These are phyloP conservation scores for Kwoniella newhampshirensis DNA, from an alignment of 768 basidiomycete genomes.

Conservation along the genomic window DNA sequence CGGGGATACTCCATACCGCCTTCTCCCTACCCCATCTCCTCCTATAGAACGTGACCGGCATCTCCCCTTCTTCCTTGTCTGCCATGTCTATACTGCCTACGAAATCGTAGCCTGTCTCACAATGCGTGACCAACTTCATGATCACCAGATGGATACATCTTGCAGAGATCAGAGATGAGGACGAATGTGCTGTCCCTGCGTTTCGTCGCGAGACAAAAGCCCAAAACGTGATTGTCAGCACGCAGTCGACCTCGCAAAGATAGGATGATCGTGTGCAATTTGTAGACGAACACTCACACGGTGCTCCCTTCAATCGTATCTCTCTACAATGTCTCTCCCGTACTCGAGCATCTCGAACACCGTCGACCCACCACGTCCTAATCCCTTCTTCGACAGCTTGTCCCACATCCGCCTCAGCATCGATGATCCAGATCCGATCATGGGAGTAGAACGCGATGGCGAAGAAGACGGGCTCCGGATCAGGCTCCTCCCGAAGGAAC, in stretches of 20 bases:
- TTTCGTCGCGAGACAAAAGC: not conserved
- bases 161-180: slow-evolving; percentile 39
- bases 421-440: slow-evolving; percentile 48
- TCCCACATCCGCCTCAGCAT: slow-evolving; percentile 47
- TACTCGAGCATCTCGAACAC: slow-evolving; percentile 38
- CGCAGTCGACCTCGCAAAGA: not conserved
- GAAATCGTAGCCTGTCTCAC: slow-evolving; percentile 37
- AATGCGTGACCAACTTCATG: slow-evolving; percentile 39
- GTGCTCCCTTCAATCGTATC: slow-evolving; percentile 36
- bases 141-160: slow-evolving; percentile 44
- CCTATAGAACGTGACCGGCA: slow-evolving; percentile 43
- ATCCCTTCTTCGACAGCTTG: slow-evolving; percentile 43
- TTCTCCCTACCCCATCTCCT: slow-evolving; percentile 9
- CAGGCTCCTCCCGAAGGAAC: slow-evolving; percentile 36
- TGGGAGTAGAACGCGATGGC: slow-evolving; percentile 40
- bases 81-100: slow-evolving; percentile 45
- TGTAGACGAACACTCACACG: slow-evolving; percentile 31
- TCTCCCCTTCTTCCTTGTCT: slow-evolving; percentile 43
- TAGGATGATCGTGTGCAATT: not conserved
- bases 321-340: slow-evolving; percentile 47
- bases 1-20: slow-evolving; percentile 2
- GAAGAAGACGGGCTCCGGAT: slow-evolving; percentile 47
- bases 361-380: slow-evolving; percentile 37
- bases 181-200: slow-evolving; percentile 43
- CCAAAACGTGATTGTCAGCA: not conserved